These are phyloP conservation scores for Colletotrichum sp. DNA, from an alignment of 2,329 filamentous ascomycete species.

Conservation along the genomic window DNA sequence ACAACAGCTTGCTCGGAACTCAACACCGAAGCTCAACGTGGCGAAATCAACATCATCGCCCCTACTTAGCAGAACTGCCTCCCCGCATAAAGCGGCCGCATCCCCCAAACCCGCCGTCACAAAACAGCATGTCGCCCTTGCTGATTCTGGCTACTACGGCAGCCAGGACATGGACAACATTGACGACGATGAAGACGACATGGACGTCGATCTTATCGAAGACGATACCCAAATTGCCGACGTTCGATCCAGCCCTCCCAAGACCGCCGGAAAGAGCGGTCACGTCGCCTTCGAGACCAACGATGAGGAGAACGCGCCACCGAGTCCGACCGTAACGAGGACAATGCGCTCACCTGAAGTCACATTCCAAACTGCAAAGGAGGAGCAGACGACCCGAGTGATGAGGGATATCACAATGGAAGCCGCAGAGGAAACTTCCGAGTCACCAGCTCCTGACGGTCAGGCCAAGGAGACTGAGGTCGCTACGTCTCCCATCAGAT, in stretches of 20 bases:
- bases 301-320: conserved; percentile 1
- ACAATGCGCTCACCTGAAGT: conserved; percentile 36
- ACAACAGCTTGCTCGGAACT: conserved; percentile 52
- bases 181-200: conserved; percentile 32
- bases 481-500: conserved; percentile 16
- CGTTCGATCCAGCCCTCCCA: conserved; percentile 10
- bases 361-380: conserved; percentile 48
- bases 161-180: conserved; percentile 49
- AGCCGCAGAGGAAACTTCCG: conserved; percentile 18
- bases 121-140: conserved; percentile 38
- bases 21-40: conserved; percentile 64
- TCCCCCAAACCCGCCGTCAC: conserved; percentile 35
- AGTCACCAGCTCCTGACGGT: conserved; percentile 21
- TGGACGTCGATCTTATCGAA: conserved; percentile 37
- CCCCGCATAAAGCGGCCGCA: conserved; percentile 35
- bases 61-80: conserved; percentile 37
- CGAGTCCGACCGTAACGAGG: conserved; percentile 24
- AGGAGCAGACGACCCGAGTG: conserved; percentile 43
- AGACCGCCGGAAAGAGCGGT: conserved; percentile 7
- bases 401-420: conserved; percentile 21
- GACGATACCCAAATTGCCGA: conserved; percentile 26
- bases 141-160: conserved; percentile 76
- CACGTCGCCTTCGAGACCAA: conserved; percentile 20
- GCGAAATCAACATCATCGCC: conserved; percentile 47
- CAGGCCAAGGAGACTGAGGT: conserved; percentile 10